Evolutionary conservation across 1,284 basidiomycete species (phyloP).

Genomic region (Ustilago lituana): DNA sequence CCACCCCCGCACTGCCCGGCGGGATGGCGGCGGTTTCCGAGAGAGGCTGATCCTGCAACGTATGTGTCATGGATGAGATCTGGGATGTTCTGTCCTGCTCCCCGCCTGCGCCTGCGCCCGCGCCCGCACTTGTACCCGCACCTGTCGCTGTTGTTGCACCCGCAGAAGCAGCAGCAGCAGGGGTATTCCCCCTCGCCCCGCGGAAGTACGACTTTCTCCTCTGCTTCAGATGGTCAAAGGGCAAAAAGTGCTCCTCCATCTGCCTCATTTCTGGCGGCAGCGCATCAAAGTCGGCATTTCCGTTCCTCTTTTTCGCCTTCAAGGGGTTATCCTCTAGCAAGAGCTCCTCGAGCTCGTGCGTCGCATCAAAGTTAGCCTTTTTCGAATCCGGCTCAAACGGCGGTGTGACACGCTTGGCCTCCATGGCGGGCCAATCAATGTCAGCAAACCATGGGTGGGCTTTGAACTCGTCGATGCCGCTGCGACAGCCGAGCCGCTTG

Average conservation of each 20-base stretch:
- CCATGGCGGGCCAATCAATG: slow-evolving; percentile 85
- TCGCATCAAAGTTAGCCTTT: slow-evolving; percentile 99
- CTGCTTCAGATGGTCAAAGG: slow-evolving; percentile 63
- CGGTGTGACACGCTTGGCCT: slow-evolving; percentile 78
- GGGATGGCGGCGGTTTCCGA: slow-evolving; percentile 40
- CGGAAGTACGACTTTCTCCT: slow-evolving; percentile 55
- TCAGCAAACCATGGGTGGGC: slow-evolving; percentile 84
- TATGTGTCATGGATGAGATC: slow-evolving; percentile 42
- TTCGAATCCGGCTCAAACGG: slow-evolving; percentile 96
- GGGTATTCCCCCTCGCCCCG: slow-evolving; percentile 2
- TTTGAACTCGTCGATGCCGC: slow-evolving; percentile 74
- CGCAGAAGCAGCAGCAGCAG: background rate
- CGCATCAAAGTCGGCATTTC: slow-evolving; percentile 83
- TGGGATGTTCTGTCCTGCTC: slow-evolving; percentile 42
- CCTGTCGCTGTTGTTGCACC: background rate
- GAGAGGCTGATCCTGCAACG: slow-evolving; percentile 58
- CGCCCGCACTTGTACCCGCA: too few species aligned
- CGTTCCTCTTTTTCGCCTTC: slow-evolving; percentile 91
- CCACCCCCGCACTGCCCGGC: background rate
- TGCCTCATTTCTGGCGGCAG: slow-evolving; percentile 89
- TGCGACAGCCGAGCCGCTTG: slow-evolving; percentile 82
- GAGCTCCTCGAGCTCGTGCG: slow-evolving; percentile 95
- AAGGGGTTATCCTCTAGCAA: slow-evolving; percentile 95
- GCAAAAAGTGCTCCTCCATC: slow-evolving; percentile 86
- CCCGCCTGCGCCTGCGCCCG: background rate